These are phyloP conservation scores for Cucumis cinereus DNA, from an alignment of 306 rosid genomes.

Conservation along the genomic window DNA sequence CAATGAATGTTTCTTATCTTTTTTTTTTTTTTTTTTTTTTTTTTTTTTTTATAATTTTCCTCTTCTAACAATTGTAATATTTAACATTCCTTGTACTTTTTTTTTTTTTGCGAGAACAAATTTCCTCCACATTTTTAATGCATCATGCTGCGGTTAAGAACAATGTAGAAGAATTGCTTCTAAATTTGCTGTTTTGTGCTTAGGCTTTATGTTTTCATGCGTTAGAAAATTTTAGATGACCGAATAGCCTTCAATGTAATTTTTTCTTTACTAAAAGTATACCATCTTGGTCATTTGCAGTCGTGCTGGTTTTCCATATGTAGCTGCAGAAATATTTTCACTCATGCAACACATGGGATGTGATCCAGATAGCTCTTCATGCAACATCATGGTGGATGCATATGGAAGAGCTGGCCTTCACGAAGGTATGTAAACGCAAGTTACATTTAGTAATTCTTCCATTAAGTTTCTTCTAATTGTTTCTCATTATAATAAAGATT, in stretches of 20 bases:
- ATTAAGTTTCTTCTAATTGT: too few species aligned
- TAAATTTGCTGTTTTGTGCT: not conserved
- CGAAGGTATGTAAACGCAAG: constrained; percentile 36
- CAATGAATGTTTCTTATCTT: too few species aligned
- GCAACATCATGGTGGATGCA: constrained; percentile 90
- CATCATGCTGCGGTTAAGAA: not conserved
- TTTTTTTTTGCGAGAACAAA: not conserved
- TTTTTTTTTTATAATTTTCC: too few species aligned
- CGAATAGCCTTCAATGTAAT: not conserved
- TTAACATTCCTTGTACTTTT: not conserved
- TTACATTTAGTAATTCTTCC: not conserved
- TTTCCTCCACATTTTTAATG: not conserved
- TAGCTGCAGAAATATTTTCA: constrained; percentile 87
- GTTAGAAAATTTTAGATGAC: not conserved
- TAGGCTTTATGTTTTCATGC: not conserved
- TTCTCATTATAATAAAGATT: too few species aligned
- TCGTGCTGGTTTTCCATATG: constrained; percentile 85
- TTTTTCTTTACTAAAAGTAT: not conserved
- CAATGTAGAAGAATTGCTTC: not conserved
- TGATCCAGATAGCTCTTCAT: constrained; percentile 93
- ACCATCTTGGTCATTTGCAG: constrained; percentile 26
- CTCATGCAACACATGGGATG: constrained; percentile 95
- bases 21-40: too few species aligned
- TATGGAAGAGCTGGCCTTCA: constrained; percentile 87
- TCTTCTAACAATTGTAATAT: not conserved